Conservation (phyloP, 352 stramenopile genomes). For the Peronospora farinosa region DNA sequence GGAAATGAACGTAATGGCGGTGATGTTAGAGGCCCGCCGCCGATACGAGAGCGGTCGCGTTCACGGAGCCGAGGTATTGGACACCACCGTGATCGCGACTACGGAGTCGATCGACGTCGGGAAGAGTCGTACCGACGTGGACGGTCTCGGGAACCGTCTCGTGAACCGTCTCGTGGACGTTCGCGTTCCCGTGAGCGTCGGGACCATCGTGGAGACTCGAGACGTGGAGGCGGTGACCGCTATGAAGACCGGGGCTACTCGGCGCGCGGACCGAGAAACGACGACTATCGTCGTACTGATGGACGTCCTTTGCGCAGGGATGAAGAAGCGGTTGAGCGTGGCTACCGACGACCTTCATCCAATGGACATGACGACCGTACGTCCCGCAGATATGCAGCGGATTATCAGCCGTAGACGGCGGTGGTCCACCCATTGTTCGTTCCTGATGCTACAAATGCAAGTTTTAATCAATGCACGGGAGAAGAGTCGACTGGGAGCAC, state of each 20-base stretch:
- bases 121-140: constrained; percentile 20
- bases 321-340: constrained; percentile 29
- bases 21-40: constrained; percentile 11
- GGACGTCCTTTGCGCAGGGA: constrained; percentile 21
- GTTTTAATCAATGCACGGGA: constrained; percentile 7
- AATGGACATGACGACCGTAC: constrained; percentile 54
- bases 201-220: constrained; percentile 19
- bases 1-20: constrained; percentile 10
- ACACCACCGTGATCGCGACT: constrained; percentile 11
- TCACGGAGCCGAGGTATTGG: constrained; percentile 18
- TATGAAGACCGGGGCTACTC: constrained; percentile 37
- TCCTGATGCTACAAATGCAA: constrained; percentile 6
- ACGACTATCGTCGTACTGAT: constrained; percentile 16
- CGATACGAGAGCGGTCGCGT: constrained; percentile 18
- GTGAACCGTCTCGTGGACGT: constrained; percentile 2
- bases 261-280: constrained; percentile 14
- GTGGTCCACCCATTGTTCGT: constrained; percentile 3
- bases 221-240: constrained; percentile 22
- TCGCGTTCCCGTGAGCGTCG: constrained; percentile 25
- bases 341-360: constrained; percentile 32
- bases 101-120: constrained; percentile 14
- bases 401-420: constrained; percentile 36
- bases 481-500: not conserved
- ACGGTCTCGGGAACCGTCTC: constrained; percentile 7
- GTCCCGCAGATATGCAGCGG: constrained; percentile 39